Conservation (phyloP, 1,284 basidiomycete species). For the Phlebopus sp. region DNA sequence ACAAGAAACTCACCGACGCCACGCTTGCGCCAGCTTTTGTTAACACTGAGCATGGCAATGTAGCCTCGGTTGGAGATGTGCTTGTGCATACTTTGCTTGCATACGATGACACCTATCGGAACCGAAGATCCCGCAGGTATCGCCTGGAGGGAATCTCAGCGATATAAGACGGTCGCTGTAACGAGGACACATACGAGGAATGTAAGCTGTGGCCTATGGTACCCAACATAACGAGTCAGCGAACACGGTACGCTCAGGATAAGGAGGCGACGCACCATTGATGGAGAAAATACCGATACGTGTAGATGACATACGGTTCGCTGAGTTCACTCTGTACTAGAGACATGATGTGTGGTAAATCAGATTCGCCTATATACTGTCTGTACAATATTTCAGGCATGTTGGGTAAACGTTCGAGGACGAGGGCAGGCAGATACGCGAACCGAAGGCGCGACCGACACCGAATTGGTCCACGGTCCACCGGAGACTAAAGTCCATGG, state of each 20-base stretch:
- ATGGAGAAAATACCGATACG: slow-evolving; percentile 90
- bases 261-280: slow-evolving; percentile 67
- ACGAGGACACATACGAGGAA: slow-evolving; percentile 69
- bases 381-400: slow-evolving; percentile 65
- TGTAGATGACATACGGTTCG: slow-evolving; percentile 95
- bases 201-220: slow-evolving; percentile 84
- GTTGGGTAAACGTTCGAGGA: neutral
- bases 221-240: slow-evolving; percentile 7
- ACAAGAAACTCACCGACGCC: slow-evolving; percentile 71
- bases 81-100: slow-evolving; percentile 89
- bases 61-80: slow-evolving; percentile 84
- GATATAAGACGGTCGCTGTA: neutral
- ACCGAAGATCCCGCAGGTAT: slow-evolving; percentile 47
- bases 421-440: neutral
- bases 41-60: slow-evolving; percentile 96
- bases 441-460: neutral
- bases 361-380: slow-evolving; percentile 72
- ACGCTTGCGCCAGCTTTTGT: slow-evolving; percentile 74
- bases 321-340: slow-evolving; percentile 91
- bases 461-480: neutral
- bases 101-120: slow-evolving; percentile 90
- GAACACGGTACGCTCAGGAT: neutral
- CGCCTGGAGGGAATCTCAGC: slow-evolving; percentile 18
- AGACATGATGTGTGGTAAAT: slow-evolving; percentile 78
- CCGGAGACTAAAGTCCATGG: neutral